These are phyloP conservation scores for Ceratocystis colombiana DNA, from an alignment of 2,329 filamentous ascomycete species.

Conservation along the genomic window DNA sequence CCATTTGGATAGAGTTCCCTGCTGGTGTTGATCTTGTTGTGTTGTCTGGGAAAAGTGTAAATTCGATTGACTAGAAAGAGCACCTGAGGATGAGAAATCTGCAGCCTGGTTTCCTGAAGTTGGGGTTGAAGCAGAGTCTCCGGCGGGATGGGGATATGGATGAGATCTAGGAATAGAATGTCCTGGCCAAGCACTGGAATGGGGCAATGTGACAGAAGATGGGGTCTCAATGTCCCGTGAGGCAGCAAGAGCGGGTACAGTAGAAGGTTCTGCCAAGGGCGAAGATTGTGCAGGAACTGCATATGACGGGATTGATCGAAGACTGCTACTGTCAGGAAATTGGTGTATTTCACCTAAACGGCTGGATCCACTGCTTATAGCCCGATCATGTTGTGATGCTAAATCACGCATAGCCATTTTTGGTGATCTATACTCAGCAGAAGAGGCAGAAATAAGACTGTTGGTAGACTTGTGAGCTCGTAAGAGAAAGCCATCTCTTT, in stretches of 20 bases:
- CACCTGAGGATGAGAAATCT: neutral
- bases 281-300: neutral
- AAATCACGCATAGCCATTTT: conserved; percentile 4
- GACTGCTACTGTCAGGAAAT: conserved; percentile 11
- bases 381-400: conserved; percentile 4
- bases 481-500: neutral
- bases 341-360: neutral
- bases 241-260: neutral
- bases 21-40: neutral
- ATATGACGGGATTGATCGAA: neutral
- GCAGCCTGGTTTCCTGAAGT: neutral
- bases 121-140: too few species aligned
- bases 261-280: conserved; percentile 2
- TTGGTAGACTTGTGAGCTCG: conserved; percentile 15
- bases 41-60: neutral
- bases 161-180: neutral
- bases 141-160: neutral
- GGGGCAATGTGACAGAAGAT: conserved; percentile 5
- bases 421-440: conserved; percentile 12
- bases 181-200: neutral
- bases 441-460: conserved; percentile 19
- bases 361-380: conserved; percentile 15
- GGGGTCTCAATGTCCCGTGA: conserved; percentile 2
- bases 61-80: neutral
- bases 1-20: neutral